Percentiles rank a stretch among this genome's conserved stretches.
These are phyloP conservation scores for Camelina sativa DNA, from an alignment of 345 rosid genomes.

Conservation along the genomic window DNA sequence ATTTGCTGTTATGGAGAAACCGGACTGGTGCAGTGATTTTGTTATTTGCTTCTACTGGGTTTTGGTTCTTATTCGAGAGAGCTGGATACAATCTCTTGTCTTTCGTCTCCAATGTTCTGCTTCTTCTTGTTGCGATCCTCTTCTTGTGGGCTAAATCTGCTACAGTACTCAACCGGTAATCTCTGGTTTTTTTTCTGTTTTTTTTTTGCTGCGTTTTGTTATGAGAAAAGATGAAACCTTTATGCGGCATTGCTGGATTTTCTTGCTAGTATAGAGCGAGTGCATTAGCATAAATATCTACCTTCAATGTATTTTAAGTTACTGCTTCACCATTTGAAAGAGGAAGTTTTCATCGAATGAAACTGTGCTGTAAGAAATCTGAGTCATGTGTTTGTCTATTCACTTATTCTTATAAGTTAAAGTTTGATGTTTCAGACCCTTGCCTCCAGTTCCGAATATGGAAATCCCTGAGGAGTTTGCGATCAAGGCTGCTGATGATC, in stretches of 20 bases:
- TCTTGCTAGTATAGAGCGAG: neutral
- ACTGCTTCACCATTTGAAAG: neutral
- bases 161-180: conserved; percentile 84
- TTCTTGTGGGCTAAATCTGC: conserved; percentile 99
- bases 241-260: neutral
- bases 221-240: neutral
- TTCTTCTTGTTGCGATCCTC: conserved; percentile 75
- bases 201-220: neutral
- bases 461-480: conserved; percentile 79
- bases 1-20: conserved; percentile 84
- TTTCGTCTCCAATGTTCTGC: conserved; percentile 72
- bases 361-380: neutral
- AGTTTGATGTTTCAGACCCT: conserved; percentile 58
- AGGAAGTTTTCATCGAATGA: no score
- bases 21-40: conserved; percentile 53
- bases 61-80: conserved; percentile 81
- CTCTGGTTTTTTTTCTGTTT: neutral
- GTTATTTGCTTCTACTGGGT: conserved; percentile 55
- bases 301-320: neutral
- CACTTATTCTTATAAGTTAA: neutral
- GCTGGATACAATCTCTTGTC: conserved; percentile 80
- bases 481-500: conserved; percentile 52
- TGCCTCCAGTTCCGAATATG: conserved; percentile 89
- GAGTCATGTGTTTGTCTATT: neutral
- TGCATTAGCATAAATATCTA: neutral